Evolutionary conservation across 176 grass and related monocot species (phyloP).

Genomic region (Hordeum vulgare): DNA sequence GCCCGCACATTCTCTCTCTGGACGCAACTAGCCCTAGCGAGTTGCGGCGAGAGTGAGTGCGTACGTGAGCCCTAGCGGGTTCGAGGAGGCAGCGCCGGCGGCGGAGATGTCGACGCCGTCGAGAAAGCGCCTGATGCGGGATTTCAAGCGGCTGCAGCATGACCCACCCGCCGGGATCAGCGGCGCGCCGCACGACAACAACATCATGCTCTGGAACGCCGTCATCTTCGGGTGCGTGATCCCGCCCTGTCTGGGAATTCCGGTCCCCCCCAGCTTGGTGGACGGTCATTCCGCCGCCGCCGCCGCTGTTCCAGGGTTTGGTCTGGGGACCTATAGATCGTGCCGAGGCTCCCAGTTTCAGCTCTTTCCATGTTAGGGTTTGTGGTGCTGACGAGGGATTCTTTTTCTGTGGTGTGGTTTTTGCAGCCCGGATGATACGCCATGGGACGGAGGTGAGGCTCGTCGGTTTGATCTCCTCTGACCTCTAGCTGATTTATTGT

Average conservation of each 20-base stretch:
- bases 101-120: constrained; percentile 86
- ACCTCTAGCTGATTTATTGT: constrained; percentile 5
- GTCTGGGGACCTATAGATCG: constrained; percentile 8
- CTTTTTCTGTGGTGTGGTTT: not conserved
- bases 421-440: constrained; percentile 92
- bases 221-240: constrained; percentile 80
- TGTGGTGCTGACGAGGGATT: constrained; percentile 10
- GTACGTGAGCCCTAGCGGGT: constrained; percentile 15
- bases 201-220: constrained; percentile 99
- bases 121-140: constrained; percentile 98
- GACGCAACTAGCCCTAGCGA: not conserved
- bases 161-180: constrained; percentile 95
- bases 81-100: not conserved
- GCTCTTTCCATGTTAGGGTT: not conserved
- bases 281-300: not conserved
- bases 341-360: not conserved
- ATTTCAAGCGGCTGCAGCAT: constrained; percentile 97
- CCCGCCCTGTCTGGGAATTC: not conserved
- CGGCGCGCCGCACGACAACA: constrained; percentile 90
- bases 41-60: not conserved
- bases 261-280: not conserved
- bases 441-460: constrained; percentile 91
- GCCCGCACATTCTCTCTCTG: not conserved
- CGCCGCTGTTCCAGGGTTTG: not conserved
- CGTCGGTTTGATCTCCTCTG: not conserved